Percentiles rank a stretch among this genome's conserved stretches.
These are phyloP conservation scores for Triticum urartu DNA, from an alignment of 176 grass and related monocot species.

Conservation along the genomic window DNA sequence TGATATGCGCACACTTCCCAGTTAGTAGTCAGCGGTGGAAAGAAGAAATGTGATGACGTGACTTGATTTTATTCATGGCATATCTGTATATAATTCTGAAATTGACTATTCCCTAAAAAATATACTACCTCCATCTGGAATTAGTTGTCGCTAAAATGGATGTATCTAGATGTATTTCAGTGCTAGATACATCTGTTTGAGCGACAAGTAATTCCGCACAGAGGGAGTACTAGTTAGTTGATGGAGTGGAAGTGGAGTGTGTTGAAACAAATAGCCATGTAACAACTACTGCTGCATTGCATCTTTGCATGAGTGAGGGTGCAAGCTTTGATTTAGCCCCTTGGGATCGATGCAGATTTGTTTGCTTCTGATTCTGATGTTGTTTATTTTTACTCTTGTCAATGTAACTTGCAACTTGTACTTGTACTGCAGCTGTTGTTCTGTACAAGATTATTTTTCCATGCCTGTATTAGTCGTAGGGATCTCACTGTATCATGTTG, in stretches of 20 bases:
- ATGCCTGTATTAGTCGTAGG: conserved; percentile 6
- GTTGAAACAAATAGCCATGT: background rate
- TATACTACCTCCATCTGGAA: no score
- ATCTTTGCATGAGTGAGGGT: background rate
- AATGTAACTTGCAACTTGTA: conserved; percentile 1
- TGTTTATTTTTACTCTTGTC: background rate
- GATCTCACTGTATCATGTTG: conserved; percentile 12
- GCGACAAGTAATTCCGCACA: no score
- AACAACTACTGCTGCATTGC: background rate
- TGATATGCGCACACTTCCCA: background rate
- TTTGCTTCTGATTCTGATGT: background rate
- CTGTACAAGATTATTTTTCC: background rate
- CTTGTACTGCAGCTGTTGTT: conserved; percentile 9
- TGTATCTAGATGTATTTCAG: no score
- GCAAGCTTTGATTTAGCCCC: background rate
- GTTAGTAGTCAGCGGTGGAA: background rate
- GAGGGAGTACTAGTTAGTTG: background rate
- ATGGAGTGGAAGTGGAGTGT: background rate
- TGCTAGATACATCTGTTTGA: no score
- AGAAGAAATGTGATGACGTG: background rate
- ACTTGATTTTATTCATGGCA: background rate
- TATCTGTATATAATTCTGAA: background rate
- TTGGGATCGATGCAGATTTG: background rate
- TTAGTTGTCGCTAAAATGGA: no score
- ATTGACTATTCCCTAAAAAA: background rate